Evolutionary conservation across 305 asterid genomes (phyloP).

Genomic region (Fraxinus angustifolia): DNA sequence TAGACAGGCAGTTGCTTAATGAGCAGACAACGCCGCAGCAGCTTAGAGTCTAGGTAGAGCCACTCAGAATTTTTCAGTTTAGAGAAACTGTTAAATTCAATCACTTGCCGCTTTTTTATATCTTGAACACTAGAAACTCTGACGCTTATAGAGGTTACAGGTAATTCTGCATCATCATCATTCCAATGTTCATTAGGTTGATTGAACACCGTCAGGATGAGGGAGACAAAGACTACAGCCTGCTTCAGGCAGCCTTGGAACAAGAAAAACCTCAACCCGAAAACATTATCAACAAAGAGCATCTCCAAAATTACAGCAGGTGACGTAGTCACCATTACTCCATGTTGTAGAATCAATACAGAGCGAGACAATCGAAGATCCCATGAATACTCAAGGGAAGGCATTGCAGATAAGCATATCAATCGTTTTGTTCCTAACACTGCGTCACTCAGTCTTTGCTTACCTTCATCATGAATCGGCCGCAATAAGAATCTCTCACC

Average conservation of each 20-base stretch:
- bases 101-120: slow-evolving; percentile 50
- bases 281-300: slow-evolving; percentile 68
- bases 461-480: slow-evolving; percentile 43
- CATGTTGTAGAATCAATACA: slow-evolving; percentile 56
- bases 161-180: slow-evolving; percentile 45
- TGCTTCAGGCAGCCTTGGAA: slow-evolving; percentile 73
- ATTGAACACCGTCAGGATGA: slow-evolving; percentile 53
- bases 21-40: slow-evolving; percentile 61
- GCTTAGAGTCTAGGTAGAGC: slow-evolving; percentile 62
- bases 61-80: slow-evolving; percentile 56
- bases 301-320: slow-evolving; percentile 75
- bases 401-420: slow-evolving; percentile 43
- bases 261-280: slow-evolving; percentile 69
- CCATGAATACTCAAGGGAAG: slow-evolving; percentile 28
- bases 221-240: slow-evolving; percentile 61
- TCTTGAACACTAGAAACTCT: slow-evolving; percentile 53
- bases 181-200: slow-evolving; percentile 45
- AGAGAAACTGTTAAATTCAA: slow-evolving; percentile 64
- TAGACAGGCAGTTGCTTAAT: slow-evolving; percentile 58
- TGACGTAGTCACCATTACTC: slow-evolving; percentile 58
- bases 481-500: slow-evolving; percentile 33
- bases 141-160: slow-evolving; percentile 74
- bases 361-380: slow-evolving; percentile 42
- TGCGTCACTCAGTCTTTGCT: slow-evolving; percentile 34
- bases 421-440: slow-evolving; percentile 38